These are phyloP conservation scores for Penicillium rolfsii DNA, from an alignment of 2,329 filamentous ascomycete genomes.

Conservation along the genomic window DNA sequence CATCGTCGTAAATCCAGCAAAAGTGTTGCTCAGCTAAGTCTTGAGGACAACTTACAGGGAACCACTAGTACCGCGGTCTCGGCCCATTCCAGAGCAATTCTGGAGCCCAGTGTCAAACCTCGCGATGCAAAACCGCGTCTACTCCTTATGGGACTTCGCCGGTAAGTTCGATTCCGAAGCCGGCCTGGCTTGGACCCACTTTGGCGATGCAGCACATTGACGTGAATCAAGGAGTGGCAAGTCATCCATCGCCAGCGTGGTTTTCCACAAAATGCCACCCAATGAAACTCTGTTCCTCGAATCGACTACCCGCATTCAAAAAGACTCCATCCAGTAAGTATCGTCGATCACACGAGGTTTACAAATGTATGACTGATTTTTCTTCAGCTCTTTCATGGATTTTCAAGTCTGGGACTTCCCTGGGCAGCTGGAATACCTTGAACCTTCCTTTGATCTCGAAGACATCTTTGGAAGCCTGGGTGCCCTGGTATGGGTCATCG, in stretches of 20 bases:
- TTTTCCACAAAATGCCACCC: conserved; percentile 97
- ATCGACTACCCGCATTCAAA: conserved; percentile 91
- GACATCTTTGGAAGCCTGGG: conserved; percentile 93
- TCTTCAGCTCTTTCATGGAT: conserved; percentile 89
- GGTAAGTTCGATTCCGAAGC: conserved; percentile 58
- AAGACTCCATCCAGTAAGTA: conserved; percentile 89
- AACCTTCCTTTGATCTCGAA: conserved; percentile 86
- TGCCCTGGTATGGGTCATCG: conserved; percentile 96
- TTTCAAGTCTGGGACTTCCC: conserved; percentile 99
- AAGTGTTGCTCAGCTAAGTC: conserved; percentile 42
- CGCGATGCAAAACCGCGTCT: conserved; percentile 76
- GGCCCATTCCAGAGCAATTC: conserved; percentile 31
- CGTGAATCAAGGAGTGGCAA: conserved; percentile 77
- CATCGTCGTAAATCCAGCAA: conserved; percentile 18
- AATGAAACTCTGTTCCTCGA: conserved; percentile 95
- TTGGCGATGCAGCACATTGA: conserved; percentile 20
- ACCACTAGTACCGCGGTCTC: conserved; percentile 31
- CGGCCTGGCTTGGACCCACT: not conserved
- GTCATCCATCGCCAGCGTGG: conserved; percentile 96
- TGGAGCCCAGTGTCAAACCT: conserved; percentile 46
- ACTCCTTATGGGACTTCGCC: conserved; percentile 91
- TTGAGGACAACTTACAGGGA: conserved; percentile 41
- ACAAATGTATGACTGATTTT: conserved; percentile 3
- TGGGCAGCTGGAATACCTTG: conserved; percentile 90
- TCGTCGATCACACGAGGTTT: not conserved